These are phyloP conservation scores for Salvia sclarea DNA, from an alignment of 305 asterid genomes.

Conservation along the genomic window DNA sequence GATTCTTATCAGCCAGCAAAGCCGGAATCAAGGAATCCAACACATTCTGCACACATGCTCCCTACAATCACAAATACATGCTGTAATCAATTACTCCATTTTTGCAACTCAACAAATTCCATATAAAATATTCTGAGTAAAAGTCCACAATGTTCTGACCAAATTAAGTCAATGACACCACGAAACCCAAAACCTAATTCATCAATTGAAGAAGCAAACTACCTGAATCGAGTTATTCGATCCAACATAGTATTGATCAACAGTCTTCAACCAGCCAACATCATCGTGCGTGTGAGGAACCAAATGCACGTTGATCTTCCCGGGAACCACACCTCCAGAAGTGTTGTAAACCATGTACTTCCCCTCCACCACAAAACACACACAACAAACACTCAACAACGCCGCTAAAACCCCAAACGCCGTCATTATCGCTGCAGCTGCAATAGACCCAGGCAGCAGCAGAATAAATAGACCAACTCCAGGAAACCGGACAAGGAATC, in stretches of 20 bases:
- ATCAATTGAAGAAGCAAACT: background rate
- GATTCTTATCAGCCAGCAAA: conserved; percentile 72
- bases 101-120: conserved; percentile 16
- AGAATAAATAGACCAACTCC: conserved; percentile 25
- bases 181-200: background rate
- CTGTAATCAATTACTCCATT: conserved; percentile 2
- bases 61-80: conserved; percentile 44
- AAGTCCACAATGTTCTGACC: background rate
- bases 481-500: conserved; percentile 1
- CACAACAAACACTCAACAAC: conserved; percentile 40
- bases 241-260: conserved; percentile 96
- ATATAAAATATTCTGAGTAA: conserved; percentile 12
- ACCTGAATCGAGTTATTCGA: conserved; percentile 84
- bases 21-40: conserved; percentile 88
- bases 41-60: conserved; percentile 95
- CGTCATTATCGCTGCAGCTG: conserved; percentile 38
- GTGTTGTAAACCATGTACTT: conserved; percentile 80
- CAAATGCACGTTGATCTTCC: conserved; percentile 85
- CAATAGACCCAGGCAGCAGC: background rate
- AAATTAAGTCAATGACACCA: background rate
- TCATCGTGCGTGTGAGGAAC: conserved; percentile 97
- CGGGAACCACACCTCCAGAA: conserved; percentile 48
- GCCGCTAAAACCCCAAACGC: conserved; percentile 36
- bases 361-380: conserved; percentile 53
- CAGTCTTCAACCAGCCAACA: conserved; percentile 97